These are phyloP conservation scores for Ophiostoma novo-ulmi DNA, from an alignment of 2,329 filamentous ascomycete species.

Conservation along the genomic window DNA sequence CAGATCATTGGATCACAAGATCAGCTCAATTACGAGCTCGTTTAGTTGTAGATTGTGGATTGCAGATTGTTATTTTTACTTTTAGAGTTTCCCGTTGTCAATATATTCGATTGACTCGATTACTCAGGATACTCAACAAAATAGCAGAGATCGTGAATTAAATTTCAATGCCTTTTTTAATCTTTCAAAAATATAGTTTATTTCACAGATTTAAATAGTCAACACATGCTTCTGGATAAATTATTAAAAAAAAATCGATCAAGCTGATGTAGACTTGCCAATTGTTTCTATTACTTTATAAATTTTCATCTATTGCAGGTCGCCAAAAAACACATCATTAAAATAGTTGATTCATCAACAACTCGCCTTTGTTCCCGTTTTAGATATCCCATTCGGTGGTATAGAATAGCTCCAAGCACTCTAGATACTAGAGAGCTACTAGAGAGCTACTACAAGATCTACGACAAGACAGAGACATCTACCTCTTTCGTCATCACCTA, in stretches of 20 bases:
- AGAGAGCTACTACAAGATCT: background rate
- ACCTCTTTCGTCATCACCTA: background rate
- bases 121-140: background rate
- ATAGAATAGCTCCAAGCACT: too few species aligned
- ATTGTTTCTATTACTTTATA: background rate
- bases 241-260: background rate
- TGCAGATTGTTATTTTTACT: background rate
- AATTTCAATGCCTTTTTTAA: background rate
- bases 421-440: too few species aligned
- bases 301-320: background rate
- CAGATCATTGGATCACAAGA: background rate
- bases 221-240: background rate
- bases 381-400: background rate
- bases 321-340: background rate
- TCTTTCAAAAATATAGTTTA: too few species aligned
- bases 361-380: background rate
- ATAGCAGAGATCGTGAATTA: background rate
- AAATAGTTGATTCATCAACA: background rate
- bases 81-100: background rate
- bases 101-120: background rate
- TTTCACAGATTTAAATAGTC: background rate
- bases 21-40: slow-evolving; percentile 3
- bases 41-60: background rate
- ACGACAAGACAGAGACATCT: background rate
- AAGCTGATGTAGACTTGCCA: background rate